Percentiles rank a stretch among this genome's conserved stretches.
These are phyloP conservation scores for Chaetomium globosum DNA, from an alignment of 2,329 filamentous ascomycete species.

Conservation along the genomic window DNA sequence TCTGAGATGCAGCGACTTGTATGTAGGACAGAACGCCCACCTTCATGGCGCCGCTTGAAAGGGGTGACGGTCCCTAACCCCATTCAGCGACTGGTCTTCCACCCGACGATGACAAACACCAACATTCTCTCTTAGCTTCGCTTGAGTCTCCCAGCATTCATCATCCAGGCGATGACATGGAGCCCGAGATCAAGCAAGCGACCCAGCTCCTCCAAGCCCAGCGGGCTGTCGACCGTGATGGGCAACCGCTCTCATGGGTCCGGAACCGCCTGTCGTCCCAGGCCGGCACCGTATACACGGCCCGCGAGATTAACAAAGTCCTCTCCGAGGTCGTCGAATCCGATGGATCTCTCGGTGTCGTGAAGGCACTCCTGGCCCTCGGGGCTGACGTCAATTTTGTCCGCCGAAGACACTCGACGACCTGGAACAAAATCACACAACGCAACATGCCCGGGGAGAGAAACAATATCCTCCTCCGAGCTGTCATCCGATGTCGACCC, in stretches of 20 bases:
- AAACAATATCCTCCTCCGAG: conserved; percentile 36
- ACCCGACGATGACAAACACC: not conserved
- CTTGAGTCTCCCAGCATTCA: conserved; percentile 8
- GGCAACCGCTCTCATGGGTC: conserved; percentile 31
- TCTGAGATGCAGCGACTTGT: not conserved
- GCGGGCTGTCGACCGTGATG: conserved; percentile 27
- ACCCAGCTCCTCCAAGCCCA: conserved; percentile 34
- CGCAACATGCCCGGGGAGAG: conserved; percentile 33
- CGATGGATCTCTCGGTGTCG: conserved; percentile 35
- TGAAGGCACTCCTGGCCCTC: conserved; percentile 36
- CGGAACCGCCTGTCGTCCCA: conserved; percentile 31
- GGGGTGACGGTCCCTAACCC: not conserved
- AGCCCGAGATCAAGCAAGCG: conserved; percentile 32
- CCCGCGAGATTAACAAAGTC: conserved; percentile 37
- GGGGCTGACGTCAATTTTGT: conserved; percentile 39
- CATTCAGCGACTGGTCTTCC: not conserved
- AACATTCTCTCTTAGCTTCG: not conserved
- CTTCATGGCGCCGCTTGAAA: not conserved
- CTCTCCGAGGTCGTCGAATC: conserved; percentile 36
- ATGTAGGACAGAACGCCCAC: not conserved
- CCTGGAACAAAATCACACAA: conserved; percentile 35
- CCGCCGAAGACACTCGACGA: conserved; percentile 30
- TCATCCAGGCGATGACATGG: conserved; percentile 29
- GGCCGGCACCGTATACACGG: conserved; percentile 31
- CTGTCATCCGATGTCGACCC: conserved; percentile 33